Conservation (phyloP, 148 eudicot genomes). For the Persicaria maculosa region DNA sequence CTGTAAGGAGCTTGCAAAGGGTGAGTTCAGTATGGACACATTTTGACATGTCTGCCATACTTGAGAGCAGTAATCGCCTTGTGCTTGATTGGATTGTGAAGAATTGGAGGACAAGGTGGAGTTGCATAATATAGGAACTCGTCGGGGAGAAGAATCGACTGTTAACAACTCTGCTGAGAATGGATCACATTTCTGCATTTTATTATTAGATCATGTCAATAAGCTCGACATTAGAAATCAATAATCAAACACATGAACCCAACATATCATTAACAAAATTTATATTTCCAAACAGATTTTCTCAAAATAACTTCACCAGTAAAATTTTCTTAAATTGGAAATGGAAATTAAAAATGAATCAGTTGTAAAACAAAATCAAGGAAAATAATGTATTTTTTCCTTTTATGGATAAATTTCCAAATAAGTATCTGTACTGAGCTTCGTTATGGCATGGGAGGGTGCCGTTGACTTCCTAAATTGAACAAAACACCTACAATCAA, state of each 20-base stretch:
- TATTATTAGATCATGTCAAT: not conserved
- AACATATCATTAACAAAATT: not conserved
- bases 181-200: slow-evolving; percentile 62
- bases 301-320: not conserved
- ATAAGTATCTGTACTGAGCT: not conserved
- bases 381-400: not conserved
- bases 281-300: not conserved
- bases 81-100: slow-evolving; percentile 36
- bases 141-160: slow-evolving; percentile 25
- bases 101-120: slow-evolving; percentile 37
- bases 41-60: slow-evolving; percentile 73
- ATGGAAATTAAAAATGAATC: too few species aligned
- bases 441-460: not conserved
- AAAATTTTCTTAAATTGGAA: too few species aligned
- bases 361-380: not conserved
- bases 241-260: not conserved
- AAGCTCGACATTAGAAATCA: not conserved
- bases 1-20: slow-evolving; percentile 50
- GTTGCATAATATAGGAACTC: slow-evolving; percentile 66
- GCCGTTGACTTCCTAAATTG: slow-evolving; percentile 5
- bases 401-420: not conserved
- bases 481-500: not conserved
- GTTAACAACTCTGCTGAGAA: slow-evolving; percentile 60
- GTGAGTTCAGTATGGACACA: slow-evolving; percentile 53
- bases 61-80: slow-evolving; percentile 51